Evolutionary conservation across 306 rosid species (phyloP).

Genomic region (Elaeagnus macrophylla): DNA sequence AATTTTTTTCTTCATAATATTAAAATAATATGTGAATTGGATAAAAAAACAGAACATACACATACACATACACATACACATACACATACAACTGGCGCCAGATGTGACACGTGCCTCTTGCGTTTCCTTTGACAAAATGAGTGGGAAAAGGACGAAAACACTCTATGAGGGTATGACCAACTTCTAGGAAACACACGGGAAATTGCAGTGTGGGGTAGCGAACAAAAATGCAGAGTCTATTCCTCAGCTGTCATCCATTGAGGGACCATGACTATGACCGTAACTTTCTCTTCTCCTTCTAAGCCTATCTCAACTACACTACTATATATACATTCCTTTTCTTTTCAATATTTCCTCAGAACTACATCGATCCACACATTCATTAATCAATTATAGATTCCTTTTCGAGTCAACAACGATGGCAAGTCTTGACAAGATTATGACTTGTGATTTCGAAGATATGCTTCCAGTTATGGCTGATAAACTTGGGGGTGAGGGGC

Average conservation of each 20-base stretch:
- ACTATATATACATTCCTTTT: not conserved
- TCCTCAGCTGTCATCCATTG: slow-evolving; percentile 42
- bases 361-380: not conserved
- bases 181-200: slow-evolving; percentile 55
- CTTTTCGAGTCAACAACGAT: slow-evolving; percentile 2
- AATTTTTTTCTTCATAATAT: too few species aligned
- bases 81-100: too few species aligned
- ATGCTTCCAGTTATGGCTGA: slow-evolving; percentile 69
- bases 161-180: slow-evolving; percentile 11
- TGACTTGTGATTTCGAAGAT: slow-evolving; percentile 39
- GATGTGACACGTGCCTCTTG: too few species aligned
- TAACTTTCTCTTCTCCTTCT: slow-evolving; percentile 22
- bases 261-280: slow-evolving; percentile 8
- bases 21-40: too few species aligned
- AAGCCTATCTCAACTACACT: not conserved
- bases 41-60: too few species aligned
- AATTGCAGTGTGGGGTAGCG: slow-evolving; percentile 25
- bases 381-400: too few species aligned
- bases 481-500: slow-evolving; percentile 77
- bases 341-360: not conserved
- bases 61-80: too few species aligned
- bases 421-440: slow-evolving; percentile 35
- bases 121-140: too few species aligned
- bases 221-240: slow-evolving; percentile 39
- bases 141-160: not conserved